phyloP scores from a whole-genome alignment of 331 rosid species.

The Acacia pycnantha region DNA sequence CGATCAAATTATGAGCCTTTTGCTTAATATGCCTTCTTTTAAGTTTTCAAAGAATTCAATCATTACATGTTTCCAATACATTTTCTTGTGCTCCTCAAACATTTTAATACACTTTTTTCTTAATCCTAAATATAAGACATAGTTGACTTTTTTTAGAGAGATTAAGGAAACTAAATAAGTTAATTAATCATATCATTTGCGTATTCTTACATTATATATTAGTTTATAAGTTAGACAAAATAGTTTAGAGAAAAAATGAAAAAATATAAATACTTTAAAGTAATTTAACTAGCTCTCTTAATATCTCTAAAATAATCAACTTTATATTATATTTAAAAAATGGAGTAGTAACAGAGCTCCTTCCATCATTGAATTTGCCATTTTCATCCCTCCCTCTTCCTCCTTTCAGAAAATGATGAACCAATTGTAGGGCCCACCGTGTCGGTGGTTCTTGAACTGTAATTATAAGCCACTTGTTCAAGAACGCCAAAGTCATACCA shows the following conservation, averaged over 20 bases:
- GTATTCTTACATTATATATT: no score
- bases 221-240: no score
- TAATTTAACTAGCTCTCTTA: no score
- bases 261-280: no score
- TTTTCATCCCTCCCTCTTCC: neutral
- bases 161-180: no score
- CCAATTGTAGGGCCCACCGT: constrained; percentile 21
- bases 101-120: neutral
- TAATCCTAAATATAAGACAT: no score
- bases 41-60: constrained; percentile 37
- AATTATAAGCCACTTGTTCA: constrained; percentile 29
- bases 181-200: no score
- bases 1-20: constrained; percentile 22
- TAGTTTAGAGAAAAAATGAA: accelerated
- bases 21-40: neutral
- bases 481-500: constrained; percentile 7
- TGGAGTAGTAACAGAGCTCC: neutral
- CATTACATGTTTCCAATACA: constrained; percentile 28
- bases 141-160: no score
- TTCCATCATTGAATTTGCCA: constrained; percentile 28
- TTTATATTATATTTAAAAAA: no score
- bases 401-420: neutral
- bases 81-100: constrained; percentile 12
- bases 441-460: constrained; percentile 30
- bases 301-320: no score